Base-by-base conservation (phyloP, 345 rosid genomes). In the Ceriops tagal region DNA sequence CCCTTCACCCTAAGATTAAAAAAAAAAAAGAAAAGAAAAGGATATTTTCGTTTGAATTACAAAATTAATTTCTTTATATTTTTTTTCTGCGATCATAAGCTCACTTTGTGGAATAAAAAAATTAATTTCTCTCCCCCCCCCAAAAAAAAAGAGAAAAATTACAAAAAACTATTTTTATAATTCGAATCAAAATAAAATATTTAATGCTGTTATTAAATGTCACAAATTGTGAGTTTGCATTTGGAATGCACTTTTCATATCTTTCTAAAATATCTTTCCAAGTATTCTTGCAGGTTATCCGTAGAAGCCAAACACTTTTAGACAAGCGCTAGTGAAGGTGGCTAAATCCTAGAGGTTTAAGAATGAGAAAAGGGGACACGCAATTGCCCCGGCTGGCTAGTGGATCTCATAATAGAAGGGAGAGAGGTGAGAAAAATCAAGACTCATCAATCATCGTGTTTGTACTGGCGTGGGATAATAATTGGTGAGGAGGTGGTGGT, bases 381-480 rank as follows among this genome's bases (percentile, higher is more conserved):
- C 6, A 27, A 52, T 64, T 2, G 57, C 26, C 24, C 16, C 16
- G 43, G 37, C 52, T 68, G 61, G 21, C 55, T 34, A 26, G 35
- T 53, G 62, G 32, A 62, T 64, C 59, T 43, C 30, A 73, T 82
- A 76, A 76, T 79, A 31, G 79, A 68, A 10, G 81, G 73, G 83
- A 76, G 82, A 73, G 83, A 66, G 60, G 7, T 8, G 37, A 34
- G 8, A 8, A 34, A 34, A 8, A 34, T 34, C 8, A 34, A 34
- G 8, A 34, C 37, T 34, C 37, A 34, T 7, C 37, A 7, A 34
- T 34, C 37, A 34, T 34, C 6, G 1, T 34, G 1, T 1, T 7
- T 7, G 37, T 34, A 34, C 37, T 1, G 37, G 10, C 8, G 69
- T 65, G 64, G 26, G 62, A 20, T 43, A 5, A 2, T 13, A 62